Base-by-base conservation (phyloP, 495 filamentous ascomycete genomes). In the Penicillium pulvis region DNA sequence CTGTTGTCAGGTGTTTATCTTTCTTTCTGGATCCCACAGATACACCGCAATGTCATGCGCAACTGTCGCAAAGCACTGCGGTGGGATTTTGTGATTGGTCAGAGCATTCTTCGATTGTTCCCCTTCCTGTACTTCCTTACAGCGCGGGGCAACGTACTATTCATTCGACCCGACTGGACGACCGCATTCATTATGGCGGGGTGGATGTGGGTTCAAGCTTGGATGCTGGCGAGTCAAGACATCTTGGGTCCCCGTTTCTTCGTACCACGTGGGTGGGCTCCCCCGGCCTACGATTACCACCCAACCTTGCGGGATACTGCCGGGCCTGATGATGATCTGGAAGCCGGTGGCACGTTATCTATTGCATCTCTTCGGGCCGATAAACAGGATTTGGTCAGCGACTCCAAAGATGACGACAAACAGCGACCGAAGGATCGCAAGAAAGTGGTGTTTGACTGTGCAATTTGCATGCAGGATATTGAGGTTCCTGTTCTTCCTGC, bases 201-300 rank as follows among this genome's bases (percentile, higher is more conserved):
- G 17, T 98, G 93, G 94, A 75, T 96, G n/a, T 96, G 93, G 91
- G 54, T 90, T n/a, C 94, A 98, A 70, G 83, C 93, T 35, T 87
- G 90, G 75, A 68, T 89, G 12, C 75, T 98, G 14, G 81, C 77
- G 2, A 86, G 83, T 57, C 93, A 98, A 74, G 88, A 91, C 57
- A 77, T 96, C 19, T 74, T 97, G n/a, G 94, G 93, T 0, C 91
- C 93, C 0, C 74, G 94, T 44, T 91, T 92, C 70, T 85, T 88
- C 60, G 73, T 91, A n/a, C 80, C 83, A 3, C 79, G 80, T 23
- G 79, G 81, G 49, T 95, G 90, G 90, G 81, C 75, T 12, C 84
- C 89, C 47, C 89, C 89, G 3, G 94, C 91, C 5, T 98, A 94
- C 78, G 94, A 98, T 64, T 98, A 98, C 59, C 94, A 98, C 69